phyloP scores from a whole-genome alignment of 2,329 filamentous ascomycete species.

The Cladosporium phlei region DNA sequence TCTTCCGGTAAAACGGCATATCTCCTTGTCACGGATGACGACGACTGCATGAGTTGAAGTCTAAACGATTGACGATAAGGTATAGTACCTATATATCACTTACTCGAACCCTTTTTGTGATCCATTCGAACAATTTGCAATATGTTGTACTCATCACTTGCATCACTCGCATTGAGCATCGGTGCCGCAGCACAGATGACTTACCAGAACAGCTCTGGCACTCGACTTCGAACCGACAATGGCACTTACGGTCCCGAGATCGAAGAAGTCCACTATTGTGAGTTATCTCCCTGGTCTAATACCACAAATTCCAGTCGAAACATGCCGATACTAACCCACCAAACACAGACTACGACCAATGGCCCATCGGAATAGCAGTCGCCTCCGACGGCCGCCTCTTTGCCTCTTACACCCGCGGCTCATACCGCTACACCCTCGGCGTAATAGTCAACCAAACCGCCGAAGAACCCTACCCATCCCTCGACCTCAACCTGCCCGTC shows the following conservation, averaged over 20 bases:
- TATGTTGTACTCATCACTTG: slow-evolving; percentile 1
- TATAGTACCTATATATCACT: too few species aligned
- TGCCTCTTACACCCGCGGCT: slow-evolving; percentile 44
- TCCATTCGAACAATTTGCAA: too few species aligned
- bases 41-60: too few species aligned
- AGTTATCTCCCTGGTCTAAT: too few species aligned
- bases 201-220: slow-evolving; percentile 27
- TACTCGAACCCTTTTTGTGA: too few species aligned
- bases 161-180: slow-evolving; percentile 11
- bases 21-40: too few species aligned
- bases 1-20: too few species aligned
- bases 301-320: neutral
- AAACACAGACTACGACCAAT: slow-evolving; percentile 39
- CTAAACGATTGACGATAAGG: too few species aligned
- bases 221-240: slow-evolving; percentile 41
- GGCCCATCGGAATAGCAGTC: slow-evolving; percentile 44
- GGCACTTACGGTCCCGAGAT: slow-evolving; percentile 45
- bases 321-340: neutral
- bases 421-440: slow-evolving; percentile 45
- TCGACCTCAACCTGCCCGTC: slow-evolving; percentile 34
- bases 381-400: slow-evolving; percentile 42
- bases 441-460: slow-evolving; percentile 45
- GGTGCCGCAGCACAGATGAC: slow-evolving; percentile 15
- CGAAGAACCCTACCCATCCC: slow-evolving; percentile 43
- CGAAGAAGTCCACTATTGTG: slow-evolving; percentile 47